A percentile compares a stretch with the other conserved stretches of the same genome.
Evolutionary conservation across 345 rosid species (phyloP).

Genomic region (Melastoma malabathricum): DNA sequence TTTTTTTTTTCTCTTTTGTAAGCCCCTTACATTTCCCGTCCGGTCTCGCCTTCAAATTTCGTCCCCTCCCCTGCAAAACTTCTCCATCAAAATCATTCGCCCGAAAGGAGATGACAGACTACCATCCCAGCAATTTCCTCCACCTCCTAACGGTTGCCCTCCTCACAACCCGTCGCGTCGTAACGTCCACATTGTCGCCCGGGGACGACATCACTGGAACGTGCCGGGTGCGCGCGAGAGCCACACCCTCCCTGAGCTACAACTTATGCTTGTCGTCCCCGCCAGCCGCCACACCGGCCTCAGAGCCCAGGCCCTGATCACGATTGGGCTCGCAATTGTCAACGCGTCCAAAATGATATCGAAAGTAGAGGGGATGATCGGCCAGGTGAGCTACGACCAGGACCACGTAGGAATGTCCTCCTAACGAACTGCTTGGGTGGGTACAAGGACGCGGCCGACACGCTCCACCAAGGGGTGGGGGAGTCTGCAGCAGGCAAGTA

Average conservation of each 20-base stretch:
- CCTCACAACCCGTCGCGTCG: not conserved
- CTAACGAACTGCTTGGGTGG: constrained; percentile 37
- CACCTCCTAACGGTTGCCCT: constrained; percentile 8
- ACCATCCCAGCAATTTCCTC: constrained; percentile 1
- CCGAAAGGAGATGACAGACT: constrained; percentile 8
- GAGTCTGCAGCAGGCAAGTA: constrained; percentile 27
- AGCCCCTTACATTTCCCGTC: no score
- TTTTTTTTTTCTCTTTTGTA: no score
- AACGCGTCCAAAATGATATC: constrained; percentile 38
- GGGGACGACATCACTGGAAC: constrained; percentile 26
- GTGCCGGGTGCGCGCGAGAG: constrained; percentile 27
- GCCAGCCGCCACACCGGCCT: constrained; percentile 30
- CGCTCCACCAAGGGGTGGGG: constrained; percentile 25
- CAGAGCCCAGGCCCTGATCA: constrained; percentile 32
- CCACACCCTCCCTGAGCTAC: constrained; percentile 21
- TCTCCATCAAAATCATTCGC: not conserved
- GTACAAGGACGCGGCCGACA: constrained; percentile 23
- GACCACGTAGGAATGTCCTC: constrained; percentile 14
- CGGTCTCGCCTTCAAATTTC: no score
- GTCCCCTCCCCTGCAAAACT: no score
- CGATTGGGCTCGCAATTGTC: constrained; percentile 44
- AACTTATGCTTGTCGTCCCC: constrained; percentile 32
- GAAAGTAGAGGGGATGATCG: constrained; percentile 19
- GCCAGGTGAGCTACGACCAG: constrained; percentile 15
- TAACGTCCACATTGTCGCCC: not conserved